Conservation (phyloP, 2,329 filamentous ascomycete genomes). For the Fusarium pseudonygamai region DNA sequence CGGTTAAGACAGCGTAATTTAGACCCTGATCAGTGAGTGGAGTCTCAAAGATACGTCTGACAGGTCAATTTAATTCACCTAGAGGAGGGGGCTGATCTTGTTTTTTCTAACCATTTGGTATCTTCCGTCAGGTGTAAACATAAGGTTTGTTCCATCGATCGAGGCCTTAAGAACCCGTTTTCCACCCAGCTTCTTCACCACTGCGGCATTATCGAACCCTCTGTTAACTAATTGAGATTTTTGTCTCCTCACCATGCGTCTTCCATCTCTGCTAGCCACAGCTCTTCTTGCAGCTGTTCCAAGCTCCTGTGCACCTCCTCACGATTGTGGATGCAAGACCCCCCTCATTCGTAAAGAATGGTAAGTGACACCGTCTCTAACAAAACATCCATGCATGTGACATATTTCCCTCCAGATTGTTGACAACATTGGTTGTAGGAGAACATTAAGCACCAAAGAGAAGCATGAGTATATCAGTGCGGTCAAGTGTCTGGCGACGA, state of each 20-base stretch:
- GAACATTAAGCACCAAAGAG: neutral
- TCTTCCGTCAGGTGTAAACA: neutral
- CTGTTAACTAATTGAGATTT: neutral
- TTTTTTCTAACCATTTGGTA: neutral
- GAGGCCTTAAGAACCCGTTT: neutral
- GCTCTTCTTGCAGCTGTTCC: neutral
- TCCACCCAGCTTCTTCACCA: neutral
- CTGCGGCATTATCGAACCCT: too few relatives aligned
- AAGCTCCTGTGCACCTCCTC: fast-evolving
- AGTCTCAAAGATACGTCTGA: neutral
- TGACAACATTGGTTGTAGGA: neutral
- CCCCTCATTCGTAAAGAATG: neutral
- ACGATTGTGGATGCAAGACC: neutral
- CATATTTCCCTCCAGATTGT: fast-evolving
- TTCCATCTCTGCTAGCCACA: fast-evolving
- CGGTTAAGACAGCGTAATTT: fast-evolving
- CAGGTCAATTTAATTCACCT: too few relatives aligned
- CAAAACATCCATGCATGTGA: too few relatives aligned
- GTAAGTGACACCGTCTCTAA: fast-evolving
- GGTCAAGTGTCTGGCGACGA: fast-evolving
- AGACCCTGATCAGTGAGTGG: fast-evolving
- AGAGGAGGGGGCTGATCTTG: neutral
- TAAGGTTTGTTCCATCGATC: neutral
- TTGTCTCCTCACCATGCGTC: neutral
- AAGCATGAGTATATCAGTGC: neutral